Base-by-base conservation (phyloP, 768 basidiomycete species). In the Lactarius vividus region DNA sequence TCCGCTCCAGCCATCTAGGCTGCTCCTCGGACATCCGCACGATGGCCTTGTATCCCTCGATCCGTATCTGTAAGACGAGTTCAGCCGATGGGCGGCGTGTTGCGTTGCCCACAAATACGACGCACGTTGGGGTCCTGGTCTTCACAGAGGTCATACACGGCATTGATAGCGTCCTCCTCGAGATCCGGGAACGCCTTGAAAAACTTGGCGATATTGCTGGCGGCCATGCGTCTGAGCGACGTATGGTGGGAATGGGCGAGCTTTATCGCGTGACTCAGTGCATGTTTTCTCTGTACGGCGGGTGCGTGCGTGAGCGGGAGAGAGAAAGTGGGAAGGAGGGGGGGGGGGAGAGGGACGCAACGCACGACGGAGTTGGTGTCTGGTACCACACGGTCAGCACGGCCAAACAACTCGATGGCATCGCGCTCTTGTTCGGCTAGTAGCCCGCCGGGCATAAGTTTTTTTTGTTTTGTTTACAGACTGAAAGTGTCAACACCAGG, bases 71-170 rank as follows among this genome's bases (percentile, higher is more conserved):
- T 10, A 64, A 49, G 52, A 37, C 33, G 39, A n/a, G n/a, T n/a
- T 61, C 28, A 28, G 11, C 9, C 42, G n/a, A 11, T 39, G 28
- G 13, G 2, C 6, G 44, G 58, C 11, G 1, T 3, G 35, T 11
- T 13, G 1, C 3, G 18, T 15, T 20, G 18, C 37, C 31, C n/a
- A 23, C 29, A 40, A n/a, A n/a, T n/a, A n/a, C 40, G 13, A 64
- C 79, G 52, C 69, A 88, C 88, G 67, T 77, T 77, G 15, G 81
- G 70, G 44, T 82, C 81, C 57, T 83, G 83, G 77, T 91, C 89
- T 74, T 91, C 89, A 72, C 89, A 91, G 0, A 91, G 76, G 75
- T 91, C 89, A 71, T 90, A 91, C n/a, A n/a, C n/a, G n/a, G n/a
- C n/a, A n/a, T n/a, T n/a, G n/a, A 91, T 88, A 6, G 87, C 87